Evolutionary conservation across 345 rosid species (phyloP), one percentile per base, ranked within the genome.

Genomic region (Pugionium dolabratum): DNA sequence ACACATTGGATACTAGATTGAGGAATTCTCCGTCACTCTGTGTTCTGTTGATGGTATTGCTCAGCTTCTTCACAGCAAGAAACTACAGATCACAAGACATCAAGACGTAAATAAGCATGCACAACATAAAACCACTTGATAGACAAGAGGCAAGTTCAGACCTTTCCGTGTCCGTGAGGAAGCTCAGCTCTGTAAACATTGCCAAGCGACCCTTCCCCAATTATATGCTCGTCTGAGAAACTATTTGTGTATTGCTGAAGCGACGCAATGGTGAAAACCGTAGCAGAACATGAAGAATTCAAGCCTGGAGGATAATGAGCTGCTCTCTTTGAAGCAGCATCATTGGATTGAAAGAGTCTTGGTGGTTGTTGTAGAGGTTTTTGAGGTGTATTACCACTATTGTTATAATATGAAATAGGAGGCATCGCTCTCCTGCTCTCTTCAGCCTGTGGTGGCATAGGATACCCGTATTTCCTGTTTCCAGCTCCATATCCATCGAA

Each of bases 171-270:
- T 67, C 91, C 86, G 69, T 82, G 83, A 9, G 91, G 96, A 75
- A 90, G 85, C 80, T 80, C 87, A 1, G 89, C 97, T 81, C 64
- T 81, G 65, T 88, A 94, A 34, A 85, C 86, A 60, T 84, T 79
- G 37, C 96, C 91, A 34, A 90, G 79, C 26, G 76, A 67, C 66
- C 95, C 99, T 79, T 88, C 83, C 40, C 99, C 97, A 39, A 94
- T 66, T 49, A 86, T 78, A 66, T 81, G 87, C 64, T 84, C 92
- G 54, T 85, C 88, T 25, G 90, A 78, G 57, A 90, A 94, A 68
- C 89, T 82, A 41, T 83, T 72, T 40, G 99, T 85, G 73, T 78
- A 83, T 66, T 86, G 89, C 83, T 94, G 99, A 75, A 94, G 96
- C 5, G 88, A 79, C 11, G 95, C 93, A 61, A 90, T 71, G 45